Evolutionary conservation across 1,284 basidiomycete genomes (phyloP).

Genomic region (Puccinia polysora): DNA sequence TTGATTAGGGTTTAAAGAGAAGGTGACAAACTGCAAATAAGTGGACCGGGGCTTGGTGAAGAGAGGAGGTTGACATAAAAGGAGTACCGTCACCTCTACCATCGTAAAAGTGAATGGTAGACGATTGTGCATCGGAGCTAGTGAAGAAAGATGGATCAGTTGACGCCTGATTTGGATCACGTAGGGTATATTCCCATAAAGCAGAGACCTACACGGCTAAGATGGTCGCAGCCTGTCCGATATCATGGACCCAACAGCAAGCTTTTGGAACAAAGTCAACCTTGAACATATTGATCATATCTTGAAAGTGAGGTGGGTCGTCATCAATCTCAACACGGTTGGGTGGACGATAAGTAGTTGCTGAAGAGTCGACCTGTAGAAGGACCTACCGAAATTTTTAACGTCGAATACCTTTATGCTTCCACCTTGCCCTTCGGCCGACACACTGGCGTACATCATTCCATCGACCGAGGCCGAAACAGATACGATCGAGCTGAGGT

Average conservation of each 20-base stretch:
- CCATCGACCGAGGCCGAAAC: conserved; percentile 89
- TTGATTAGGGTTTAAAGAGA: not conserved
- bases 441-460: conserved; percentile 73
- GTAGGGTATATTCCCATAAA: too few species aligned
- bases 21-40: conserved; percentile 69
- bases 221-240: conserved; percentile 78
- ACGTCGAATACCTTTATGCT: conserved; percentile 91
- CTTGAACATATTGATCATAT: conserved; percentile 98
- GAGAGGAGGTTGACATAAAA: conserved; percentile 65
- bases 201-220: conserved; percentile 68
- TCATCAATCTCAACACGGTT: too few species aligned
- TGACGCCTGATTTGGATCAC: not conserved
- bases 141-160: not conserved
- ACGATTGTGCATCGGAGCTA: conserved; percentile 72
- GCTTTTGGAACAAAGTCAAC: conserved; percentile 75
- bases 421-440: conserved; percentile 61
- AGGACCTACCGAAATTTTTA: conserved; percentile 81
- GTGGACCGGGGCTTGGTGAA: conserved; percentile 84
- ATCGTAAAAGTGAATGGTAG: conserved; percentile 82
- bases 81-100: conserved; percentile 77
- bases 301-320: too few species aligned
- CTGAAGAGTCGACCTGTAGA: too few species aligned
- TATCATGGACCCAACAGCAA: conserved; percentile 87
- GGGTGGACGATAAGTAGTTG: too few species aligned
- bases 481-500: conserved; percentile 71